phyloP scores from a whole-genome alignment of 257 asterid species.

The Osmanthus fragrans region DNA sequence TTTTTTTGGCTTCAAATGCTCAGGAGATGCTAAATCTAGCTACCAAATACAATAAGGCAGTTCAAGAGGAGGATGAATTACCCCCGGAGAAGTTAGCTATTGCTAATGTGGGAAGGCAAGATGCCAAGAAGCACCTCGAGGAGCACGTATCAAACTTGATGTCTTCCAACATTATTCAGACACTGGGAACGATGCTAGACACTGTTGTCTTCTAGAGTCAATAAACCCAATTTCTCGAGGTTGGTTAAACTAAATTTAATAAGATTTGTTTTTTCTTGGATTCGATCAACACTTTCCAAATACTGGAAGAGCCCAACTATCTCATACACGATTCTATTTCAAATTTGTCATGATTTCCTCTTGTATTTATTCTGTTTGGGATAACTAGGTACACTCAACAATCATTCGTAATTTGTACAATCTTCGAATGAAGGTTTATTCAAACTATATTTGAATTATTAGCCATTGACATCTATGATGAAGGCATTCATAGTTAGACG shows the following conservation, averaged over 20 bases:
- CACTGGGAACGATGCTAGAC: constrained; percentile 76
- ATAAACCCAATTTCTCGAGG: not conserved
- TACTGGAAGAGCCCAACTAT: not conserved
- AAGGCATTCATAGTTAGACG: no score
- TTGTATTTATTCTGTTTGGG: not conserved
- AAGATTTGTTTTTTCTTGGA: not conserved
- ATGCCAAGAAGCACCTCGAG: constrained; percentile 80
- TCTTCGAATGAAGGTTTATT: no score
- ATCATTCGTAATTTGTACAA: no score
- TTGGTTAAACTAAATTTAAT: not conserved
- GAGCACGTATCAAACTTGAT: constrained; percentile 72
- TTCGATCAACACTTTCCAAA: not conserved
- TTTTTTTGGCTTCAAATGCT: not conserved
- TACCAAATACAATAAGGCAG: constrained; percentile 53
- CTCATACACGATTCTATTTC: not conserved
- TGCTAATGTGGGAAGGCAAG: constrained; percentile 87
- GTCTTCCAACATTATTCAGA: constrained; percentile 75
- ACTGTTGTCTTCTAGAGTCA: constrained; percentile 60
- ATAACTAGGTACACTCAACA: no score
- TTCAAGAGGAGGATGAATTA: constrained; percentile 58
- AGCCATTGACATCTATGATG: no score
- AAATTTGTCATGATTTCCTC: constrained; percentile 12
- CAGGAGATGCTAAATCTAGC: constrained; percentile 58
- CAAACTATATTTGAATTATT: no score
- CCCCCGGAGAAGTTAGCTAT: constrained; percentile 62